phyloP scores from a whole-genome alignment of 2,329 filamentous ascomycete genomes.

The Blastomyces gilchristii region DNA sequence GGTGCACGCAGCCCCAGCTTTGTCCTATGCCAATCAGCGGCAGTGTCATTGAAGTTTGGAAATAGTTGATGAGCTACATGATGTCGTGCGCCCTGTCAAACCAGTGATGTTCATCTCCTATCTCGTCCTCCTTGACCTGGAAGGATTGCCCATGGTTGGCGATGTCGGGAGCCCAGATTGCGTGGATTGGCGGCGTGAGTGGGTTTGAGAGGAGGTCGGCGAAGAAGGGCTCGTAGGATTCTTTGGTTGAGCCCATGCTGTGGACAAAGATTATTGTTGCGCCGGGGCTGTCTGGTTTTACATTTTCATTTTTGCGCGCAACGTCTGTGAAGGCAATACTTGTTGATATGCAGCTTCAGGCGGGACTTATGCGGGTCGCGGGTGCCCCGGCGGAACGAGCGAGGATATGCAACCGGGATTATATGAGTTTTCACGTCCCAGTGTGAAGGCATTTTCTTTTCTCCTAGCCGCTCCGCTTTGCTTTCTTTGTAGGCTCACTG shows the following conservation, averaged over 20 bases:
- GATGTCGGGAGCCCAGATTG: neutral
- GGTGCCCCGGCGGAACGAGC: neutral
- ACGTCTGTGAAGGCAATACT: neutral
- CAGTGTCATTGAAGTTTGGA: neutral
- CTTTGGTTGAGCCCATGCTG: neutral
- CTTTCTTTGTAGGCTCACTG: neutral
- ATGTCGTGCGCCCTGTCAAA: neutral
- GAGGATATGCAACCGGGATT: neutral
- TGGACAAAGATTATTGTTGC: conserved; percentile 4
- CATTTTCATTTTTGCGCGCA: neutral
- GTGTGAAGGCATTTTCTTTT: neutral
- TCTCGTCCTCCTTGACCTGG: neutral
- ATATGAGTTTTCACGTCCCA: neutral
- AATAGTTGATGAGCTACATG: conserved; percentile 1
- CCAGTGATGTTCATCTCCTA: neutral
- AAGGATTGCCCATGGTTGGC: conserved; percentile 1
- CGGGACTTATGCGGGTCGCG: neutral
- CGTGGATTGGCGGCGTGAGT: neutral
- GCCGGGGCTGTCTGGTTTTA: neutral
- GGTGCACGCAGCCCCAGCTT: conserved; percentile 1
- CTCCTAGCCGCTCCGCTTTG: neutral
- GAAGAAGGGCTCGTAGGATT: conserved; percentile 3
- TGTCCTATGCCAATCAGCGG: conserved; percentile 4
- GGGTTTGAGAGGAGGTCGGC: conserved; percentile 1
- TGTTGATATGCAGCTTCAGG: neutral